Evolutionary conservation across 2,329 filamentous ascomycete species (phyloP), one percentile per base, ranked within the genome.

Genomic region (Tolypocladium tropicale): DNA sequence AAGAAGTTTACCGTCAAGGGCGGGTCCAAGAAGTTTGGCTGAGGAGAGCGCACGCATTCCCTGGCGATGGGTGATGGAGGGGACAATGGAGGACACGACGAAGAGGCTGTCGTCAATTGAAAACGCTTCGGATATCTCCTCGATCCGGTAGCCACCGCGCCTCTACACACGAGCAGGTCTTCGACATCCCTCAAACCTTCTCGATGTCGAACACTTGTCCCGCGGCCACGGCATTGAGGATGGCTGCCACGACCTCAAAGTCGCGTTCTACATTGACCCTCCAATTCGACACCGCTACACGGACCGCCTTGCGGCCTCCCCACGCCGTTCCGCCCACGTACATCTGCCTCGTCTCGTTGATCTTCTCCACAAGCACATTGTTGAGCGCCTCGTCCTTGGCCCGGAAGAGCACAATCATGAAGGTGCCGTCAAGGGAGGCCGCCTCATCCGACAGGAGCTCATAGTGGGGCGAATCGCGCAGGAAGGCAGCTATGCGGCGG

Each of bases 281-380:
- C 90, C 91, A 96, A 65, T 89, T 96, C 41, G 88, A 87, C 46
- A 96, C 83, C 0, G 93, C 92, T 62, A 96, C 82, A n/a, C 93
- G 79, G 58, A 85, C 87, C 10, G 92, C 92, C 56, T 85, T 81
- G 56, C 76, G 73, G 0, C 87, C 88, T 46, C 83, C 76, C 90
- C 91, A 96, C 50, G 72, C 78, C 14, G 90, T 95, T 0, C 89
- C 89, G 58, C 88, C 91, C 6, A 95, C 87, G 65, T 92, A 96
- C 64, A 96, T 86, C 65, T 82, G 82, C 43, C 84, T 79, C 1
- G 82, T 85, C 5, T 72, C 78, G 66, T 96, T 96, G 63, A 96
- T 91, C 54, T 73, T 82, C 10, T 78, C 73, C 0, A 88, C 85
- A n/a, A 96, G 73, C 41, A 75, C 72, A 1, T 75, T 68, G 63